These are phyloP conservation scores for Phytophthora idaei DNA, from an alignment of 352 stramenopile species.

Conservation along the genomic window DNA sequence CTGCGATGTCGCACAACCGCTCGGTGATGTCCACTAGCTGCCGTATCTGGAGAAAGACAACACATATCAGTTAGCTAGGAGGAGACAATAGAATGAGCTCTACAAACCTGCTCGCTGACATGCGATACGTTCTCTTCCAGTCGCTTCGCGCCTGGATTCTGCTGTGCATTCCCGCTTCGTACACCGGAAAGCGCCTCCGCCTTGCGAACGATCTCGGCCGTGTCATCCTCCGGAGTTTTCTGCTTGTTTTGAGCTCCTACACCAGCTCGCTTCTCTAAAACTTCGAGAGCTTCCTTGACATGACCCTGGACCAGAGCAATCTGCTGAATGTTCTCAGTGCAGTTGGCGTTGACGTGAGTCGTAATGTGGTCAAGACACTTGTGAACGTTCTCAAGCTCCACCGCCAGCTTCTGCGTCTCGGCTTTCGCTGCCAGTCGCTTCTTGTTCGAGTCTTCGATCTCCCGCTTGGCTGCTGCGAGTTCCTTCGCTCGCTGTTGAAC, in stretches of 20 bases:
- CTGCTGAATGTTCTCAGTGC: conserved; percentile 62
- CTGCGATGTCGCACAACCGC: conserved; percentile 72
- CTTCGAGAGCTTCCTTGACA: conserved; percentile 67
- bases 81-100: background rate
- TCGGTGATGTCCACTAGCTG: conserved; percentile 66
- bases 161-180: conserved; percentile 42
- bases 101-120: conserved; percentile 68
- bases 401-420: conserved; percentile 78
- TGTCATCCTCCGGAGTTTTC: conserved; percentile 42
- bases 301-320: conserved; percentile 66
- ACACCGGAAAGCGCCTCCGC: conserved; percentile 38
- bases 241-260: conserved; percentile 17
- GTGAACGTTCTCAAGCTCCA: conserved; percentile 75
- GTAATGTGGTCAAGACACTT: conserved; percentile 62
- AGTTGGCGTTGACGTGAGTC: conserved; percentile 60
- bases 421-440: conserved; percentile 82
- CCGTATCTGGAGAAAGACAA: conserved; percentile 40
- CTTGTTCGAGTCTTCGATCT: conserved; percentile 85
- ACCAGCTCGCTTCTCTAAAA: conserved; percentile 67
- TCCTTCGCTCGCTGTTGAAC: conserved; percentile 75
- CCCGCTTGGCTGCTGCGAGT: conserved; percentile 63
- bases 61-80: conserved; percentile 12
- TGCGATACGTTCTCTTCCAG: conserved; percentile 72
- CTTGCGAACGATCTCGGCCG: conserved; percentile 53
- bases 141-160: conserved; percentile 53